These are phyloP conservation scores for Exsudoporus frostii DNA, from an alignment of 768 basidiomycete genomes.

Conservation along the genomic window DNA sequence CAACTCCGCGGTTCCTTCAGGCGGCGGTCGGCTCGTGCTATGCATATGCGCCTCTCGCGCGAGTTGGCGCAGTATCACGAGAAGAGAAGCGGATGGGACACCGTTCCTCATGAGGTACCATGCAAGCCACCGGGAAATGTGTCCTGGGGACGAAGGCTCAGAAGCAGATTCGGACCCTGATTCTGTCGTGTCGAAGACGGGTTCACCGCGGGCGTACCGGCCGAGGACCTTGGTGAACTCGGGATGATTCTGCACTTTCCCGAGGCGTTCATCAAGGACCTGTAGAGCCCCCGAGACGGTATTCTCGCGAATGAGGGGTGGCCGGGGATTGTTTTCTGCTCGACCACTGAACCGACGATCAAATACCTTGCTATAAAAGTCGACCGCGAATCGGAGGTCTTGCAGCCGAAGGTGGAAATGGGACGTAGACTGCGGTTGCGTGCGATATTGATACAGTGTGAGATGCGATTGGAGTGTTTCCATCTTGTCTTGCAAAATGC, in stretches of 20 bases:
- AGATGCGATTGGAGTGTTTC: slow-evolving; percentile 74
- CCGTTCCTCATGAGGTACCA: slow-evolving; percentile 73
- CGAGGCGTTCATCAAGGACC: slow-evolving; percentile 57
- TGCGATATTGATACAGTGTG: slow-evolving; percentile 65
- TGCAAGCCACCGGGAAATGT: slow-evolving; percentile 44
- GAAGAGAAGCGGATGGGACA: slow-evolving; percentile 67
- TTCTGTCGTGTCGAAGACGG: slow-evolving; percentile 27
- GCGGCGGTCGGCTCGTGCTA: slow-evolving; percentile 46
- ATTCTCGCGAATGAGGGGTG: slow-evolving; percentile 68
- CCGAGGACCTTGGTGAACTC: slow-evolving; percentile 35
- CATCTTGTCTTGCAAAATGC: slow-evolving; percentile 88
- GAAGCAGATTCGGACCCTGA: slow-evolving; percentile 4
- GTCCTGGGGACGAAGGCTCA: slow-evolving; percentile 3
- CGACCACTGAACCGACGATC: slow-evolving; percentile 73
- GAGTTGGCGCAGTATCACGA: slow-evolving; percentile 57
- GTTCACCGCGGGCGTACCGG: slow-evolving; percentile 56
- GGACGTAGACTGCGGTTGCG: slow-evolving; percentile 51
- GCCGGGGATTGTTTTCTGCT: slow-evolving; percentile 60
- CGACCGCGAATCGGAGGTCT: slow-evolving; percentile 69
- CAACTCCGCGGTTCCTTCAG: slow-evolving; percentile 47
- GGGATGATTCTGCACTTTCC: slow-evolving; percentile 33
- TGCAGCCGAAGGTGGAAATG: slow-evolving; percentile 69
- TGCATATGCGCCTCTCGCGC: slow-evolving; percentile 61
- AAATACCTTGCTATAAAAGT: slow-evolving; percentile 75
- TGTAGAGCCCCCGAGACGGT: slow-evolving; percentile 65